A percentile compares a stretch with the other conserved stretches of the same genome.
Evolutionary conservation across 495 filamentous ascomycete species (phyloP).

Genomic region (Talaromyces thailandensis): DNA sequence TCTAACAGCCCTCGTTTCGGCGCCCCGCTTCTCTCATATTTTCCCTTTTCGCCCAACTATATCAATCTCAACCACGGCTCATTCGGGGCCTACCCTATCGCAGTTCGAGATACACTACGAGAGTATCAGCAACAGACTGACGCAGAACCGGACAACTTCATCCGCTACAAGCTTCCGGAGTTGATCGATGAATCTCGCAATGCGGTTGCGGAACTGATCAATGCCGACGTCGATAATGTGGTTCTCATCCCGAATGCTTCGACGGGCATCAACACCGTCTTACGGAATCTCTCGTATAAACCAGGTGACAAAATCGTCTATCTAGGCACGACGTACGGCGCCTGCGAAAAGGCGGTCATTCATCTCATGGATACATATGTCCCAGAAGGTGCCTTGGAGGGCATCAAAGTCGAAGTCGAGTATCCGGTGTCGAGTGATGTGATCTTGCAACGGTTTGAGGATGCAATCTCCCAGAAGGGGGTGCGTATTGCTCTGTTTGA

Average conservation of each 20-base stretch:
- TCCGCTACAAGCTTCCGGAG: slow-evolving; percentile 50
- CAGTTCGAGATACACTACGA: slow-evolving; percentile 43
- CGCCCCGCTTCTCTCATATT: background rate
- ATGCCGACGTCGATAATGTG: slow-evolving; percentile 46
- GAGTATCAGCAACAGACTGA: slow-evolving; percentile 50
- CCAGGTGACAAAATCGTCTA: slow-evolving; percentile 47
- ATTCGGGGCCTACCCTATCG: slow-evolving; percentile 60
- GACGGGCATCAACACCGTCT: slow-evolving; percentile 63
- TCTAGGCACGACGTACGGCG: slow-evolving; percentile 62
- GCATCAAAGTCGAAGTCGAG: slow-evolving; percentile 18
- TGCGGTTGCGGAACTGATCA: slow-evolving; percentile 53
- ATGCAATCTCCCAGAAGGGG: slow-evolving; percentile 30
- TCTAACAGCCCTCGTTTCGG: background rate
- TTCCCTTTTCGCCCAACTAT: background rate
- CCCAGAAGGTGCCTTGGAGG: slow-evolving; percentile 27
- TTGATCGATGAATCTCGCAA: slow-evolving; percentile 53
- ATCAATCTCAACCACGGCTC: slow-evolving; percentile 41
- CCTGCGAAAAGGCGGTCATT: slow-evolving; percentile 56
- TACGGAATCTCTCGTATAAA: slow-evolving; percentile 53
- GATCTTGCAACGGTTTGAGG: slow-evolving; percentile 38
- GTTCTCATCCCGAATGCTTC: slow-evolving; percentile 72
- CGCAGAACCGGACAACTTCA: slow-evolving; percentile 55
- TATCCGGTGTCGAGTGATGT: slow-evolving; percentile 53
- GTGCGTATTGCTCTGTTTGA: slow-evolving; percentile 61
- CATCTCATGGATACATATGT: slow-evolving; percentile 52